Evolutionary conservation across 2,329 filamentous ascomycete species (phyloP).

Genomic region (Penicillium sp.): DNA sequence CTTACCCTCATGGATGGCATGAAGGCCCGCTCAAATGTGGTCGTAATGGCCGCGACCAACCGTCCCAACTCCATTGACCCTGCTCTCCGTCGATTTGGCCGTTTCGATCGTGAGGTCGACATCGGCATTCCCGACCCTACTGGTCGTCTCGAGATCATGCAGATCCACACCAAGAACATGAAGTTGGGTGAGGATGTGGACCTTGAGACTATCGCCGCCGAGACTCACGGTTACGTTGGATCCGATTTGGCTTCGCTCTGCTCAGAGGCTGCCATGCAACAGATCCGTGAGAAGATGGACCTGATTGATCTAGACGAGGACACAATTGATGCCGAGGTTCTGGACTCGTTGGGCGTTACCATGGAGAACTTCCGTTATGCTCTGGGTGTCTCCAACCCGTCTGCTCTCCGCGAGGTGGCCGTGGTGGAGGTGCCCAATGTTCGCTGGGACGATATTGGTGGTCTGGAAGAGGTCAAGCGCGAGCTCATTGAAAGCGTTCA

Average conservation of each 20-base stretch:
- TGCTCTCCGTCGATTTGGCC: slow-evolving; percentile 92
- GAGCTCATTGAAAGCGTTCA: slow-evolving; percentile 98
- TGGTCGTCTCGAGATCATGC: slow-evolving; percentile 95
- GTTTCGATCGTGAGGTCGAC: slow-evolving; percentile 98
- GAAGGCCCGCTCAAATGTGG: slow-evolving; percentile 97
- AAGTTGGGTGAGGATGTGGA: slow-evolving; percentile 96
- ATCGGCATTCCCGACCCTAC: slow-evolving; percentile 97
- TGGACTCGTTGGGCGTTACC: slow-evolving; percentile 95
- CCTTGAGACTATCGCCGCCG: slow-evolving; percentile 89
- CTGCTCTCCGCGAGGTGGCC: slow-evolving; percentile 94
- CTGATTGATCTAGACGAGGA: slow-evolving; percentile 98
- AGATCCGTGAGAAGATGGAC: slow-evolving; percentile 99
- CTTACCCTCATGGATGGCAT: slow-evolving; percentile 98
- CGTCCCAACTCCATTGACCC: slow-evolving; percentile 98
- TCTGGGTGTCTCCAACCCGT: slow-evolving; percentile 96
- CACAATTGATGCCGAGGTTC: slow-evolving; percentile 95
- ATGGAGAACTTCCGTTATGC: slow-evolving; percentile 99
- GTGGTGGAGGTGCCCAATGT: slow-evolving; percentile 99
- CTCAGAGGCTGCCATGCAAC: slow-evolving; percentile 98
- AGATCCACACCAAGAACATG: slow-evolving; percentile 99
- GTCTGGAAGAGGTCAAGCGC: slow-evolving; percentile 96
- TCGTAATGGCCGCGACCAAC: slow-evolving; percentile 99
- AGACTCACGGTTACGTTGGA: slow-evolving; percentile 98
- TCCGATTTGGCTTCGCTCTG: slow-evolving; percentile 97
- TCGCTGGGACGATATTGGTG: slow-evolving; percentile 99